phyloP scores from a whole-genome alignment of 305 asterid species.

The Fraxinus sp. region DNA sequence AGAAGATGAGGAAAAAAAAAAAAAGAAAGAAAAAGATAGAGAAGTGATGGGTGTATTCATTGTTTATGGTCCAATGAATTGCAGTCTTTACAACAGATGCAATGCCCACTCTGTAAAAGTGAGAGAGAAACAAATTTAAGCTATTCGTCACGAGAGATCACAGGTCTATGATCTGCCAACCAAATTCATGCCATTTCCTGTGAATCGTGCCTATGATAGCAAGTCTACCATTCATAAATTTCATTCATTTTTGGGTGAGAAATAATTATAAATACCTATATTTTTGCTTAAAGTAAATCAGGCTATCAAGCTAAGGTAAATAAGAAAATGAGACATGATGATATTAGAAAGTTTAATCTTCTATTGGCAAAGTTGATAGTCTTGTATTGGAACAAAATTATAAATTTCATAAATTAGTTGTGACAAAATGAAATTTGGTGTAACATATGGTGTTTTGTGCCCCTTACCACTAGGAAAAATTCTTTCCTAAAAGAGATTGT shows the following conservation, averaged over 20 bases:
- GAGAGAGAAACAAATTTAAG: not conserved
- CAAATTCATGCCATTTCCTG: not conserved
- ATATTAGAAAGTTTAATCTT: no score
- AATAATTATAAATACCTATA: no score
- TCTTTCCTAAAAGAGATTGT: no score
- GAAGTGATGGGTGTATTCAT: not conserved
- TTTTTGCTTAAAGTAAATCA: not conserved
- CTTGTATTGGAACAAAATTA: no score
- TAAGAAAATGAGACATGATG: not conserved
- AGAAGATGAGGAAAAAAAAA: not conserved
- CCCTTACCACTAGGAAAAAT: no score
- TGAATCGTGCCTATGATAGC: not conserved
- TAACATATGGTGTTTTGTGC: no score
- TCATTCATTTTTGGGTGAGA: not conserved
- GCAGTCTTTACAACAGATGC: not conserved
- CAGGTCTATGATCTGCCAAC: not conserved
- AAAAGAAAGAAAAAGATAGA: no score
- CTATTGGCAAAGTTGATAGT: no score
- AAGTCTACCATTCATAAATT: no score
- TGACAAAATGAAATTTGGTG: no score
- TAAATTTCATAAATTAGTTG: no score
- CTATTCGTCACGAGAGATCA: not conserved
- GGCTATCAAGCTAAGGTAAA: not conserved
- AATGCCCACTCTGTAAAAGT: not conserved
- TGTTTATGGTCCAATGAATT: not conserved